phyloP scores from a whole-genome alignment of 1,284 basidiomycete species.

The Microbotryum violaceum region DNA sequence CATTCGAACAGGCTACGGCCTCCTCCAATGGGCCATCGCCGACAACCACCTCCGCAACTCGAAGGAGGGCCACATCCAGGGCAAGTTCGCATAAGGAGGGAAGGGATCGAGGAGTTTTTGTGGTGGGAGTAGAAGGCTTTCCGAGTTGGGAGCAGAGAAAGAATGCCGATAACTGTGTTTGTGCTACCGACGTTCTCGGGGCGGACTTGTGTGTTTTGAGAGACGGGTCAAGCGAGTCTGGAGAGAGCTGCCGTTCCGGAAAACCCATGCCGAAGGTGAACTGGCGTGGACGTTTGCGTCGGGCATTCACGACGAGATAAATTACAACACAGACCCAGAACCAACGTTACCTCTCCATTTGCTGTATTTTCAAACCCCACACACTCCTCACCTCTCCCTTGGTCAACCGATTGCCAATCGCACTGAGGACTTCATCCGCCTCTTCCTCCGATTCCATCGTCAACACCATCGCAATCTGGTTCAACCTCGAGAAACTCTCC shows the following conservation, averaged over 20 bases:
- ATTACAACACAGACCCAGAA: slow-evolving; percentile 12
- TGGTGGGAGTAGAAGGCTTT: no score
- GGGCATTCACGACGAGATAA: neutral
- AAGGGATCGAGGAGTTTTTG: no score
- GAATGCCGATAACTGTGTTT: no score
- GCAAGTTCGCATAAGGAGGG: slow-evolving; percentile 22
- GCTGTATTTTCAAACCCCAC: slow-evolving; percentile 18
- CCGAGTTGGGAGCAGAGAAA: no score
- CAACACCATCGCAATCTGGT: slow-evolving; percentile 85
- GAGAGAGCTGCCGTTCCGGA: neutral
- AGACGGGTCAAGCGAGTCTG: no score
- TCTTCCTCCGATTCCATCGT: slow-evolving; percentile 59
- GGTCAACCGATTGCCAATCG: slow-evolving; percentile 26
- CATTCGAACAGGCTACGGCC: slow-evolving; percentile 57
- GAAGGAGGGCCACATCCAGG: slow-evolving; percentile 59
- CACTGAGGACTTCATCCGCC: slow-evolving; percentile 30
- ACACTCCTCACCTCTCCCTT: slow-evolving; percentile 23
- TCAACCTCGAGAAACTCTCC: slow-evolving; percentile 83
- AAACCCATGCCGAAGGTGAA: neutral
- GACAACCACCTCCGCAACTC: slow-evolving; percentile 65
- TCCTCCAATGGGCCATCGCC: slow-evolving; percentile 73
- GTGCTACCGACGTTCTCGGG: no score
- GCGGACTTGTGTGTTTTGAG: no score
- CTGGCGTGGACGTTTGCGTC: neutral
- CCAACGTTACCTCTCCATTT: neutral